phyloP scores from a whole-genome alignment of 2,329 filamentous ascomycete genomes.

The Paramyrothecium roridum region DNA sequence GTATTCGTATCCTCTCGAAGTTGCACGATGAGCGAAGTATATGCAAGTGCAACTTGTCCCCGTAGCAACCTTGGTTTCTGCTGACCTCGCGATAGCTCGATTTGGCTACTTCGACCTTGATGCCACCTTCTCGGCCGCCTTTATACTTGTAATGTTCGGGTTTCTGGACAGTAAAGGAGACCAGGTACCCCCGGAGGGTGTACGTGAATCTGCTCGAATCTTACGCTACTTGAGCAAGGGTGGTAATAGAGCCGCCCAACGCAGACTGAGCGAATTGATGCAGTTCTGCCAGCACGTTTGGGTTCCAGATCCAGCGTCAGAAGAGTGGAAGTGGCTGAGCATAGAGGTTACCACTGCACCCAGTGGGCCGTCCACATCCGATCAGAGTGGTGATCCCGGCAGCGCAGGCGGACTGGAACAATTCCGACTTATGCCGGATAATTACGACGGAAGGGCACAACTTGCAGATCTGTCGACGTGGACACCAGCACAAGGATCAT shows the following conservation, averaged over 20 bases:
- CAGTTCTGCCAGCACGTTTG: slow-evolving; percentile 22
- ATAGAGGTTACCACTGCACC: background rate
- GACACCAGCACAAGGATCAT: too few species aligned
- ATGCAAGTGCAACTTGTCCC: slow-evolving; percentile 6
- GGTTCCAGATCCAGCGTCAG: slow-evolving; percentile 14
- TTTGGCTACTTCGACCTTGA: slow-evolving; percentile 25
- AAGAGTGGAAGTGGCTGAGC: slow-evolving; percentile 16
- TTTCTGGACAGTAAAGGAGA: slow-evolving; percentile 17
- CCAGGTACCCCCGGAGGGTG: slow-evolving; percentile 17
- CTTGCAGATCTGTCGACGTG: too few species aligned
- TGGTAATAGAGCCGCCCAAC: slow-evolving; percentile 19
- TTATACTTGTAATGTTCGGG: slow-evolving; percentile 21
- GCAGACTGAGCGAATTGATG: slow-evolving; percentile 17
- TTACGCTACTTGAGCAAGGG: slow-evolving; percentile 17
- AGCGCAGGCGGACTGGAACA: background rate
- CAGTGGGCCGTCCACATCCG: background rate
- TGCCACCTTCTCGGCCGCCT: slow-evolving; percentile 22
- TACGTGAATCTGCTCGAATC: slow-evolving; percentile 15
- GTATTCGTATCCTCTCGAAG: slow-evolving; percentile 17
- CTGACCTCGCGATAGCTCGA: slow-evolving; percentile 6
- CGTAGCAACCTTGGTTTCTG: background rate
- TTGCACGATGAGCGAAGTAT: slow-evolving; percentile 16
- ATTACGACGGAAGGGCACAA: too few species aligned
- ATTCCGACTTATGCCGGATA: too few species aligned
- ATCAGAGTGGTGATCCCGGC: background rate